Conservation (phyloP, 768 basidiomycete genomes). For the Pulveroboletus ravenelii region DNA sequence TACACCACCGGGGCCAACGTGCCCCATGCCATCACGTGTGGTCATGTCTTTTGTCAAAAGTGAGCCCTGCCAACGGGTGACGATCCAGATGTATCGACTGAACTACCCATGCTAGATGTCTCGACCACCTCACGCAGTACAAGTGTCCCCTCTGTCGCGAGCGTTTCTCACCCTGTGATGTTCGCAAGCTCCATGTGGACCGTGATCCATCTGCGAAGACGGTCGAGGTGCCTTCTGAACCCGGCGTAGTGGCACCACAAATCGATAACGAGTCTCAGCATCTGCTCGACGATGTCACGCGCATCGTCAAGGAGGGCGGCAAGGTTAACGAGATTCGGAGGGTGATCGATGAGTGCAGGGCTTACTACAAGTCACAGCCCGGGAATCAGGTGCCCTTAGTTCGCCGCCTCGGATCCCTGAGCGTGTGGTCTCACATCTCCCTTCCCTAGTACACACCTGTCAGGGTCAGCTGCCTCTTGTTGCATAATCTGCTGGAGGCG, state of each 20-base stretch:
- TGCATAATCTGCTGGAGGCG: slow-evolving; percentile 47
- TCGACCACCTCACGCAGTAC: slow-evolving; percentile 43
- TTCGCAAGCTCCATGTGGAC: slow-evolving; percentile 60
- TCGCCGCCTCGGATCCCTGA: slow-evolving; percentile 7
- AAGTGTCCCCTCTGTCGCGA: slow-evolving; percentile 64
- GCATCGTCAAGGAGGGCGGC: slow-evolving; percentile 52
- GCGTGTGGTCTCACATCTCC: slow-evolving; percentile 4
- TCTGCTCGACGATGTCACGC: slow-evolving; percentile 51
- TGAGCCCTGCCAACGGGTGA: slow-evolving; percentile 13
- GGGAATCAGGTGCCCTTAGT: slow-evolving; percentile 39
- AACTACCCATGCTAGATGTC: slow-evolving; percentile 41
- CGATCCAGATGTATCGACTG: slow-evolving; percentile 6
- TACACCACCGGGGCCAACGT: slow-evolving; percentile 50
- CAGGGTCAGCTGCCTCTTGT: slow-evolving; percentile 44
- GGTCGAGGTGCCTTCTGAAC: slow-evolving; percentile 20
- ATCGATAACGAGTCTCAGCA: slow-evolving; percentile 43
- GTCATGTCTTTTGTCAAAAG: slow-evolving; percentile 63
- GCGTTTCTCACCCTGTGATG: slow-evolving; percentile 41
- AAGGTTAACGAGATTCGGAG: slow-evolving; percentile 46
- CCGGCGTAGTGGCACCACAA: slow-evolving; percentile 12
- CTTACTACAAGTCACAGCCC: slow-evolving; percentile 44
- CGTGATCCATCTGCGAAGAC: slow-evolving; percentile 32
- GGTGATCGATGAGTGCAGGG: slow-evolving; percentile 46
- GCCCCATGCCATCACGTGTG: slow-evolving; percentile 65
- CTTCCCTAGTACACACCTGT: slow-evolving; percentile 45